Conservation (phyloP, 805 yeast species). For the Candida germanica region DNA sequence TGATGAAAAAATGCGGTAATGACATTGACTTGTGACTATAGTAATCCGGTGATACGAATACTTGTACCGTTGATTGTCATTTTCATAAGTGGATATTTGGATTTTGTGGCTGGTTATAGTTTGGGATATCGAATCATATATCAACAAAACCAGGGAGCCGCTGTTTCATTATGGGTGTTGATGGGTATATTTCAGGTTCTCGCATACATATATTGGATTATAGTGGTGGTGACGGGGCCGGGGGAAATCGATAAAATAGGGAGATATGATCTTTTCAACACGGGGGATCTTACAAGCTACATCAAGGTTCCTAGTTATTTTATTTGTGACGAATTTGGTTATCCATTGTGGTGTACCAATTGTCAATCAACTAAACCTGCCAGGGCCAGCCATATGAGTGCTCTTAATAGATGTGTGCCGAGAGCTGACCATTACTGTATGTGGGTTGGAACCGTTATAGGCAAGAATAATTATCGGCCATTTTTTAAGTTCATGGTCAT, state of each 20-base stretch:
- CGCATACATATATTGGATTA: constrained; percentile 39
- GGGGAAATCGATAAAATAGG: constrained; percentile 43
- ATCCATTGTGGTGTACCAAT: constrained; percentile 69
- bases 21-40: too few relatives aligned
- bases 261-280: constrained; percentile 31
- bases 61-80: constrained; percentile 28
- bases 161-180: constrained; percentile 36
- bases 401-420: constrained; percentile 56
- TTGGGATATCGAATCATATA: constrained; percentile 42
- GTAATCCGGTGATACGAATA: too few relatives aligned
- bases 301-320: constrained; percentile 56
- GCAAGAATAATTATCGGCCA: constrained; percentile 57
- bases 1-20: too few relatives aligned
- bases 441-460: constrained; percentile 74
- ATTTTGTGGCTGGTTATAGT: constrained; percentile 43
- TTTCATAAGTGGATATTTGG: constrained; percentile 34
- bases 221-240: constrained; percentile 52
- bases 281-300: constrained; percentile 14
- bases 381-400: constrained; percentile 68
- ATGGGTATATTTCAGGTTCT: constrained; percentile 20
- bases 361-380: constrained; percentile 66
- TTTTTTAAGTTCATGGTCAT: constrained; percentile 53
- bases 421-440: constrained; percentile 82
- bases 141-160: constrained; percentile 28
- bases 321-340: constrained; percentile 68